phyloP scores from a whole-genome alignment of 2,329 filamentous ascomycete genomes.

The Didymella pomorum region DNA sequence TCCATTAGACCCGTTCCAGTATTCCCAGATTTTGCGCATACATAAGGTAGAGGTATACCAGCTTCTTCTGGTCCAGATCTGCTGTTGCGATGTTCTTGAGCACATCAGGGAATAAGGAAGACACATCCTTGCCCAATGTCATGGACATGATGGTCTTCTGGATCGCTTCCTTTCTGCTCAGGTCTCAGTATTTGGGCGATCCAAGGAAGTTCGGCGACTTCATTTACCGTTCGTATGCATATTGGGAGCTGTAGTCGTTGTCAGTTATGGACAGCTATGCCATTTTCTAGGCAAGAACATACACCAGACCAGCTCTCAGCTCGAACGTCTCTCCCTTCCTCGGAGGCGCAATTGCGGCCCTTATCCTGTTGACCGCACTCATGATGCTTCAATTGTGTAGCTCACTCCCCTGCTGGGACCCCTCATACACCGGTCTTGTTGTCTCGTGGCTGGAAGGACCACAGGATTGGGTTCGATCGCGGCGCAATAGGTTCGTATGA shows the following conservation, averaged over 20 bases:
- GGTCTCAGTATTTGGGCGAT: constrained; percentile 43
- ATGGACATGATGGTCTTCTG: constrained; percentile 99
- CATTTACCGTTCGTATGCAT: constrained; percentile 86
- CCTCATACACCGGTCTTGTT: constrained; percentile 42
- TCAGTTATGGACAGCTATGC: constrained; percentile 35
- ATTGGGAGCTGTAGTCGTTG: constrained; percentile 76
- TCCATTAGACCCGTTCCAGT: constrained; percentile 15
- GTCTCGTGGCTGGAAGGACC: constrained; percentile 15
- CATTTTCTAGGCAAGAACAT: constrained; percentile 34
- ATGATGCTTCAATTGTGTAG: constrained; percentile 43
- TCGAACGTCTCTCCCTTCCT: constrained; percentile 98
- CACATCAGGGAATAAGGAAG: constrained; percentile 94
- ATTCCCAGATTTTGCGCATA: background rate
- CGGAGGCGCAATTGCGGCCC: constrained; percentile 89
- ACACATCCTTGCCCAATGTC: constrained; percentile 98
- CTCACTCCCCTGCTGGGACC: constrained; percentile 42
- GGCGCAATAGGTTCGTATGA: constrained; percentile 7
- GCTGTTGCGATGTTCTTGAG: constrained; percentile 97
- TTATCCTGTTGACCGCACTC: constrained; percentile 97
- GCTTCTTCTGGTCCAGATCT: constrained; percentile 98
- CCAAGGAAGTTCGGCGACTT: constrained; percentile 6
- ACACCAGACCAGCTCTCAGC: constrained; percentile 87
- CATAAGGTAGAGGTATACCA: constrained; percentile 98
- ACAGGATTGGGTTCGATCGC: constrained; percentile 6
- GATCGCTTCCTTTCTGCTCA: constrained; percentile 86